Base-by-base conservation (phyloP, 129 eudicot species). In the Glebionis coronaria region DNA sequence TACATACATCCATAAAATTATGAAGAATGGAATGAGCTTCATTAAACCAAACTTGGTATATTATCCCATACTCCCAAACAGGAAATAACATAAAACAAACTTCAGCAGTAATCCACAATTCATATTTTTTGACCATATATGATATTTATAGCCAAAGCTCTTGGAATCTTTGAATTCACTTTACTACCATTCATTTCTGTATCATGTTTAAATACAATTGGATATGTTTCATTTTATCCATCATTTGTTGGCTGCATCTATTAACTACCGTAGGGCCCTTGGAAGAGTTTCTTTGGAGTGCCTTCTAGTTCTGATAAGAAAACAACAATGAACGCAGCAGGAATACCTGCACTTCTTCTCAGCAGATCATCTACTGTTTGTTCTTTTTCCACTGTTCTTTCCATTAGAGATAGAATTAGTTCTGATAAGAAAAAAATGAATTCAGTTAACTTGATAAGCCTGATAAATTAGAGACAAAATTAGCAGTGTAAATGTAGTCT, bases 331-430 rank as follows among this genome's bases (percentile, higher is more conserved):
- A 94, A 94, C 72, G 97, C 99, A 29, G 97, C 97, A 11, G 99
- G 99, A 71, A 94, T 94, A 65, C 99, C 99, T 11, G 99, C 97
- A 81, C 99, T 94, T 87, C 99, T 94, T 79, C 99, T 80, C 65
- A 89, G 83, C 45, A 94, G 71, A 75, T 94, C 95, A 76, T 89
- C 99, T 11, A 94, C 99, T 46, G 99, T 94, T 76, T 94, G 99
- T 72, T 88, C 95, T 80, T 84, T 86, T 25, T 95, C 87, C 40
- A 79, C 72, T 49, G 86, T 84, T 82, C 99, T 81, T 73, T 86
- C 97, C 99, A 94, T 94, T 35, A 94, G 97, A n/a, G n/a, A n/a
- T n/a, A n/a, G n/a, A n/a, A n/a, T n/a, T 65, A 78, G 90, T 27
- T 94, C 99, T 56, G 88, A n/a, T n/a, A n/a, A n/a, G n/a, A n/a